Base-by-base conservation (phyloP, 345 rosid species). In the Conringia planisiliqua region DNA sequence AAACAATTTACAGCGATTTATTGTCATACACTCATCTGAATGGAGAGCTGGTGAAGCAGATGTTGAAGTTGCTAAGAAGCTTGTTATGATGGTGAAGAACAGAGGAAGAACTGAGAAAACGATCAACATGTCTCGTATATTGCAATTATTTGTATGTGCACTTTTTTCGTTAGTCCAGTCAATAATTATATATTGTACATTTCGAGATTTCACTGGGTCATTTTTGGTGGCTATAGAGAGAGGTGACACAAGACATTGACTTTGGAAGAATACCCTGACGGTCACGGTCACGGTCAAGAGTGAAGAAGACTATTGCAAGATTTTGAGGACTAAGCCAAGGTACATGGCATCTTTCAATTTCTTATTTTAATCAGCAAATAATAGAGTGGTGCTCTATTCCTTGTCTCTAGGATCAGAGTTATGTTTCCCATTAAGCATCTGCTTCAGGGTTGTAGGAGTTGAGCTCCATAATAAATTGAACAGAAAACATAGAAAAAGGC, bases 11-110 rank as follows among this genome's bases (percentile, higher is more conserved):
- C 24, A 22, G 24, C 24, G 24, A 22, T 22, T 2, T 22, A 2
- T 27, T 54, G 18, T 54, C 59, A n/a, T 63, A 54, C 64, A 30
- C 48, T 69, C 73, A 56, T 69, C 64, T 57, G 22, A 39, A 57
- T 69, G 55, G 35, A 69, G 73, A 56, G 30, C 6, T 42, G 42
- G 30, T 17, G 36, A 69, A 56, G 17, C 7, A 4, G 63, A 43
- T 56, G 42, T 52, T 16, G 58, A 18, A 24, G 6, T 6, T 39
- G 63, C 18, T 14, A 56, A 50, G 14, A 4, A 42, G 51, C 64
- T 69, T 42, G 64, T 30, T 6, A 30, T 30, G 33, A 30, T 30
- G 33, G 33, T 30, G 6, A 30, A 30, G 6, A 30, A 30, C 33
- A 30, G 5, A 50, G 22, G 12, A 22, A 50, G 22, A 17, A 3